Percentiles rank a stretch among this genome's conserved stretches.
These are phyloP conservation scores for Sophora flavescens DNA, from an alignment of 306 rosid genomes.

Conservation along the genomic window DNA sequence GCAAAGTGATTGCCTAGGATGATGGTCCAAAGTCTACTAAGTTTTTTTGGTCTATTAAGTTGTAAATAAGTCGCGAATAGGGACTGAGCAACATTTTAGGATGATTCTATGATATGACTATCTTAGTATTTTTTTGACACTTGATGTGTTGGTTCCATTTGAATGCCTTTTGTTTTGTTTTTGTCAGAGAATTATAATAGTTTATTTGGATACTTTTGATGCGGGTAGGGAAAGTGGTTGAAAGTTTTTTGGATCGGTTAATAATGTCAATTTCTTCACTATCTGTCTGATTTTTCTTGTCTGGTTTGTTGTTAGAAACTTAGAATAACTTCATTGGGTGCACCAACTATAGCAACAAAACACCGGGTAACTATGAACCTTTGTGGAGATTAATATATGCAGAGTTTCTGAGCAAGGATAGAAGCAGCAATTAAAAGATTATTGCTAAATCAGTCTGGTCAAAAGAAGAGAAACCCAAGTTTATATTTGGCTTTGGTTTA, in stretches of 20 bases:
- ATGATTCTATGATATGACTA: slow-evolving; percentile 33
- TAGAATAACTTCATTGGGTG: not conserved
- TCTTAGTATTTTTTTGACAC: slow-evolving; percentile 2
- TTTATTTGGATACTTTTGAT: slow-evolving; percentile 29
- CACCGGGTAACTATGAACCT: not conserved
- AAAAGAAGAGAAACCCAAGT: not conserved
- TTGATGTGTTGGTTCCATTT: slow-evolving; percentile 37
- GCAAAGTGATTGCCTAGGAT: slow-evolving; percentile 74
- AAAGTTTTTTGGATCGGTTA: slow-evolving; percentile 13
- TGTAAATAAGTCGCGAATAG: slow-evolving; percentile 43
- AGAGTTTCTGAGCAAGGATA: not conserved
- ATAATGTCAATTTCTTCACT: slow-evolving; percentile 28
- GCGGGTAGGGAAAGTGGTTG: slow-evolving; percentile 8
- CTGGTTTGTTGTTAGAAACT: not conserved
- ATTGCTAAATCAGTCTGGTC: not conserved
- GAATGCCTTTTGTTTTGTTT: slow-evolving; percentile 27
- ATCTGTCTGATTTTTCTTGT: slow-evolving; percentile 18
- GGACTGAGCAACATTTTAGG: slow-evolving; percentile 38
- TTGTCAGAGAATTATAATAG: slow-evolving; percentile 29
- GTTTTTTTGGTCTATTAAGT: slow-evolving; percentile 5
- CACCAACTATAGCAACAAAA: slow-evolving; percentile 13
- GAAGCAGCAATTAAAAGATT: slow-evolving; percentile 14
- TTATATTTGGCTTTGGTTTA: not conserved
- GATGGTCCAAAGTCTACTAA: slow-evolving; percentile 19
- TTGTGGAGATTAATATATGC: not conserved